Base-by-base conservation (phyloP, 441 rosid genomes). In the Kokia cookei region DNA sequence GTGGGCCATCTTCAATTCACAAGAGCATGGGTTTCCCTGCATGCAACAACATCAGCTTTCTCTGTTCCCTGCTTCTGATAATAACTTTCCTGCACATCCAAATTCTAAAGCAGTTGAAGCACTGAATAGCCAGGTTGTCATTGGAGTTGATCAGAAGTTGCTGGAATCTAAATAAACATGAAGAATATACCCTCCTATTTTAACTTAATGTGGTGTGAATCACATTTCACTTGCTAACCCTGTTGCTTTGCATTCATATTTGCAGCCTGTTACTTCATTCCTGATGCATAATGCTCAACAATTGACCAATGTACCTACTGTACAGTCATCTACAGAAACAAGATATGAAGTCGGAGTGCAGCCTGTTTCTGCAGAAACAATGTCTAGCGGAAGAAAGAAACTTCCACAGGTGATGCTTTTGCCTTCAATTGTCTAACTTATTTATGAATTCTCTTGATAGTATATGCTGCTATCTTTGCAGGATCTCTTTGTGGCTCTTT, bases 401-500 rank as follows among this genome's bases (percentile, higher is more conserved):
- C 90, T 92, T 77, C 97, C 97, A 11, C 80, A 62, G 80, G 99
- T 89, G 79, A 76, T 72, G 75, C 32, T 61, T 72, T 72, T 61
- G 27, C 48, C 69, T 61, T 27, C 14, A 22, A 4, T 32, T 58
- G 11, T 65, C 40, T 58, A 19, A 7, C 47, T 55, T 32, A 24
- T 65, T 72, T 61, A 43, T 72, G 48, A 53, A 68, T 50, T n/a
- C 62, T 64, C 71, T 72, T 53, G 22, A 24, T 32, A 42, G 74
- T 35, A 37, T 72, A 65, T 35, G 26, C 37, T 61, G 70, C 37
- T 27, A 12, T 61, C 66, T 80, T 59, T 71, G 68, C 85, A 94
- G 99, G 94, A 93, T 77, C 87, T 93, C 73, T 93, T 93, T n/a
- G n/a, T n/a, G n/a, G n/a, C n/a, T n/a, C n/a, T n/a, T n/a, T 74